Percentiles rank a stretch among this genome's conserved stretches.
These are phyloP conservation scores for Ceratocystis papillata DNA, from an alignment of 2,329 filamentous ascomycete species.

Conservation along the genomic window DNA sequence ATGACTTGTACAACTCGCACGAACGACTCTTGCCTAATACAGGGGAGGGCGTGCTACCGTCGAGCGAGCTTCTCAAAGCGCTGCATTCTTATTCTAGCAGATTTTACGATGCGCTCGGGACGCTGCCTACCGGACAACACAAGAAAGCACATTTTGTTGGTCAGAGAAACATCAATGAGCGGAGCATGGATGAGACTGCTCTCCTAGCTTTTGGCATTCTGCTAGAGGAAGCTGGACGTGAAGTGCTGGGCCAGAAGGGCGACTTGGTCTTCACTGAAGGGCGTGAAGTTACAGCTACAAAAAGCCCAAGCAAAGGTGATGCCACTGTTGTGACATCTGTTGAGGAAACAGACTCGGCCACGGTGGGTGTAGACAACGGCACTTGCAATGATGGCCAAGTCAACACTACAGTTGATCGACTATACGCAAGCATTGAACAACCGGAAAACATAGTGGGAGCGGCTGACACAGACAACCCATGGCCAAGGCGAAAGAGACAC, in stretches of 20 bases:
- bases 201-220: slow-evolving; percentile 64
- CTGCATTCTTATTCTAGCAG: slow-evolving; percentile 57
- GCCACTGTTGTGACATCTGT: not conserved
- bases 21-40: slow-evolving; percentile 42
- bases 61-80: slow-evolving; percentile 57
- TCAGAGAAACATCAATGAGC: slow-evolving; percentile 36
- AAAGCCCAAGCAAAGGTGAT: not conserved
- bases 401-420: not conserved
- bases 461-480: not conserved
- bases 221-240: slow-evolving; percentile 57
- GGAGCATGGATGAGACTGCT: slow-evolving; percentile 68
- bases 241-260: slow-evolving; percentile 52
- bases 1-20: slow-evolving; percentile 60
- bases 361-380: not conserved
- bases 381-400: not conserved
- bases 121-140: slow-evolving; percentile 23
- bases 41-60: slow-evolving; percentile 44
- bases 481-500: not conserved
- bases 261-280: slow-evolving; percentile 63
- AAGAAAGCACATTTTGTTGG: slow-evolving; percentile 25
- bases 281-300: slow-evolving; percentile 27
- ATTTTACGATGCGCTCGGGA: slow-evolving; percentile 46
- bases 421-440: not conserved
- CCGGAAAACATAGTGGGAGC: not conserved
- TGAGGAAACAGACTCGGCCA: not conserved